Evolutionary conservation across 306 rosid species (phyloP), one percentile per base, ranked within the genome.

Genomic region (Lithocarpus polystachyus): DNA sequence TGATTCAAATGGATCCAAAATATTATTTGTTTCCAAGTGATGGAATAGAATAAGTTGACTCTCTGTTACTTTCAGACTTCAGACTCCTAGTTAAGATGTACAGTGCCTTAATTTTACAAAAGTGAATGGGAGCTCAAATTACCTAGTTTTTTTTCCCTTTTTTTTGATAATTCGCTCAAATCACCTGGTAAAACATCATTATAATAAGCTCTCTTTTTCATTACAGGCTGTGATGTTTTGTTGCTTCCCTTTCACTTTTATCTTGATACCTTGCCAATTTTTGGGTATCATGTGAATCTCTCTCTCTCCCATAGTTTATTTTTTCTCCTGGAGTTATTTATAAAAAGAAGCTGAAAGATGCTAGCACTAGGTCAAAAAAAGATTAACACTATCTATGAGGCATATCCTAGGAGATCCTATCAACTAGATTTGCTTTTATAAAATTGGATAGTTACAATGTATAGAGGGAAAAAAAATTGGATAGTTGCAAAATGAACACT

Each of bases 201-300:
- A 53, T 40, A 71, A 53, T 40, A 40, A 8, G 45, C 45, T 14
- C 37, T 20, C 72, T 75, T 60, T 31, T 26, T 48, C 24, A 67
- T 59, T 51, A 60, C 80, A 51, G 48, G 37, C 77, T 74, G 55
- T 59, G 80, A 48, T 75, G 65, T 75, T 73, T 15, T 52, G 4
- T 15, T 52, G 6, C 22, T 56, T 65, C 19, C n/a, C 28, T 67
- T 51, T 37, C 70, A 59, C 84, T 84, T 48, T 80, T 68, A 35
- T 64, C 28, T 73, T 77, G 84, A 57, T 79, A 19, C 74, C 71
- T 56, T 60, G 26, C 10, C 4, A 70, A 62, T 11, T 76, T 59
- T 73, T 68, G 56, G 62, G 24, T n/a, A 45, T 56, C 74, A 65
- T 74, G 68, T 73, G 67, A 6, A 29, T 23, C 62, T 15, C 22